These are phyloP conservation scores for Globisporangium alternatum DNA, from an alignment of 352 stramenopile genomes.

Conservation along the genomic window DNA sequence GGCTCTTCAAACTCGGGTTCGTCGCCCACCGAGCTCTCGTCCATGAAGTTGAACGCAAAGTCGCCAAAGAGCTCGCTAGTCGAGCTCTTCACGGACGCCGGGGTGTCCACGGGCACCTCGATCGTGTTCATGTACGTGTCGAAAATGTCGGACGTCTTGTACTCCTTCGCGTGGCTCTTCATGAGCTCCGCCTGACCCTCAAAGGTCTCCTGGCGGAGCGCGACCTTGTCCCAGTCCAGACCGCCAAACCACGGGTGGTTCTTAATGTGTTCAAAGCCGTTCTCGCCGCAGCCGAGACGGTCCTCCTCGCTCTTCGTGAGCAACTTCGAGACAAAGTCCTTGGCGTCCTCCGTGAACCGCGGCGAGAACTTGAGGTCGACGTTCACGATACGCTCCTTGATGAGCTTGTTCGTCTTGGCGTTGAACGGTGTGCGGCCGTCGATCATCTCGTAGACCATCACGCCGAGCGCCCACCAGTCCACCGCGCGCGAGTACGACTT, in stretches of 20 bases:
- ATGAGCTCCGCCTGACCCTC: constrained; percentile 73
- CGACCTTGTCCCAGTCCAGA: constrained; percentile 85
- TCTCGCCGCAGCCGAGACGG: constrained; percentile 90
- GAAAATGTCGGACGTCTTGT: constrained; percentile 75
- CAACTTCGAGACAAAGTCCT: constrained; percentile 84
- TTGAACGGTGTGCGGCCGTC: constrained; percentile 86
- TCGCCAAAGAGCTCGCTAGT: constrained; percentile 73
- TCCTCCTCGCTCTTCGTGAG: constrained; percentile 93
- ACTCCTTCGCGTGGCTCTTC: constrained; percentile 82
- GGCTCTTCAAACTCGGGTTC: constrained; percentile 14
- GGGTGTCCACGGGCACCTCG: constrained; percentile 81
- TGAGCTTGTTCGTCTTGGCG: constrained; percentile 82
- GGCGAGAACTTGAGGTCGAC: constrained; percentile 82
- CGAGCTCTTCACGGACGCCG: constrained; percentile 71
- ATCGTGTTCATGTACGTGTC: constrained; percentile 88
- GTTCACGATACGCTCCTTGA: constrained; percentile 83
- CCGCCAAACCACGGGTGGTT: constrained; percentile 84
- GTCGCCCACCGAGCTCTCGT: constrained; percentile 35
- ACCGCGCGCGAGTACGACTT: constrained; percentile 87
- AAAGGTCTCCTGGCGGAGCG: constrained; percentile 53
- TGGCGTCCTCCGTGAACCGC: constrained; percentile 77
- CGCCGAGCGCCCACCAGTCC: constrained; percentile 87
- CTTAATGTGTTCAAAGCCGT: constrained; percentile 88
- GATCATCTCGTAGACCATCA: constrained; percentile 91
- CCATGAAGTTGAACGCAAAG: constrained; percentile 85